Percentiles rank a stretch among this genome's conserved stretches.
Evolutionary conservation across 2,329 filamentous ascomycete genomes (phyloP).

Genomic region (Aspergillus pseudotamarii): DNA sequence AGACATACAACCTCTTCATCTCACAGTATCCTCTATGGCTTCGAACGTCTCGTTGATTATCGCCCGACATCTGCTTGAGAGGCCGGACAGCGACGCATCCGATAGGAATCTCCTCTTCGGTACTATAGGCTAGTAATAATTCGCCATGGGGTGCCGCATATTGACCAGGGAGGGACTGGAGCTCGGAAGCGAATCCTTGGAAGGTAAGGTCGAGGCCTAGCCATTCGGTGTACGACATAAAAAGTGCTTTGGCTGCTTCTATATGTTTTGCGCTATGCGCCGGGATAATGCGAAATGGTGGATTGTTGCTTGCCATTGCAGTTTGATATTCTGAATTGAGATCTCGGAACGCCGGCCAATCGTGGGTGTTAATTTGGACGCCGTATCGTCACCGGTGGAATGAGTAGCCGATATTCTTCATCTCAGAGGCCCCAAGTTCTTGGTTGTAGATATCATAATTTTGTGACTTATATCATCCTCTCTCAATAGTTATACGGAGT

Average conservation of each 20-base stretch:
- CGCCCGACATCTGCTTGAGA: neutral
- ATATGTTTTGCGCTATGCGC: slow-evolving; percentile 49
- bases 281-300: slow-evolving; percentile 31
- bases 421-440: neutral
- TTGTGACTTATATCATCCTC: neutral
- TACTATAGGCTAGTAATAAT: slow-evolving; percentile 48
- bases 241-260: slow-evolving; percentile 44
- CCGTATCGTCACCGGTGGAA: neutral
- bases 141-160: slow-evolving; percentile 52
- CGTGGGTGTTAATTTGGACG: neutral
- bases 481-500: neutral
- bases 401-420: neutral
- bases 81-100: slow-evolving; percentile 56
- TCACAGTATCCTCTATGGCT: slow-evolving; percentile 45
- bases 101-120: slow-evolving; percentile 29
- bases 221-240: slow-evolving; percentile 46
- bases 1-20: slow-evolving; percentile 61
- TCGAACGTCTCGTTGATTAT: slow-evolving; percentile 13
- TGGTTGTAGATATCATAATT: neutral
- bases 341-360: neutral
- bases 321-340: neutral
- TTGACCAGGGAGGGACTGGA: slow-evolving; percentile 57
- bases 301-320: neutral
- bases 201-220: slow-evolving; percentile 60
- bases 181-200: slow-evolving; percentile 58